These are phyloP conservation scores for Scenedesmus sp. DNA, from an alignment of 163 green algal genomes.

Conservation along the genomic window DNA sequence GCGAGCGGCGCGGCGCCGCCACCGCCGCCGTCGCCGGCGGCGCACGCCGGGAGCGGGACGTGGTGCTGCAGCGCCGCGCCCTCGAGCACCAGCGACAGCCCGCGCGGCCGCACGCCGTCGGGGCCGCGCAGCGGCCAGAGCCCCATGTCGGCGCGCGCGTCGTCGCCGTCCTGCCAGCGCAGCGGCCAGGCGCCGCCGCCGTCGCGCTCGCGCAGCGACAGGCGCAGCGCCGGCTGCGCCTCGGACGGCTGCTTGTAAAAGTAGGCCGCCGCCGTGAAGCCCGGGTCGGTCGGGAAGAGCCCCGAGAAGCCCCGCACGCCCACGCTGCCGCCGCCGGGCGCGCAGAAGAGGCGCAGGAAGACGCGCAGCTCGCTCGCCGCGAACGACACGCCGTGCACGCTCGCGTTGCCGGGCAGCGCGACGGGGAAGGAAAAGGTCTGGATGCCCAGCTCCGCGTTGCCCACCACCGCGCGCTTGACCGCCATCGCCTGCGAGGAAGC, in stretches of 20 bases:
- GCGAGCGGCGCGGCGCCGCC: no score
- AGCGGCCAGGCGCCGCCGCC: conserved; percentile 3
- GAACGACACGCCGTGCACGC: conserved; percentile 14
- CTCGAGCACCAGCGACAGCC: conserved; percentile 6
- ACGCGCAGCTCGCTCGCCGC: conserved; percentile 13
- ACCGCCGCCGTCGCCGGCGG: background rate
- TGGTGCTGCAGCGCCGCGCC: background rate
- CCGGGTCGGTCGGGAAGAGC: background rate
- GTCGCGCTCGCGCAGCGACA: conserved; percentile 5
- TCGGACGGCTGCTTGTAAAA: conserved; percentile 36
- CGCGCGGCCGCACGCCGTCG: background rate
- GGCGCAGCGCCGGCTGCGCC: background rate
- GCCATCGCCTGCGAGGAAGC: no score
- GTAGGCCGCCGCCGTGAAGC: conserved; percentile 16
- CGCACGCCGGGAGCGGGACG: background rate
- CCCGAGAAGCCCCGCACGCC: conserved; percentile 8
- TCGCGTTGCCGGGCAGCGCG: background rate
- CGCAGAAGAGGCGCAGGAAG: conserved; percentile 27
- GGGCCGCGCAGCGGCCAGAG: conserved; percentile 14
- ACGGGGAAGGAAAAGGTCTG: conserved; percentile 7
- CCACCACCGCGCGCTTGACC: no score
- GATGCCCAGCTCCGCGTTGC: conserved; percentile 16
- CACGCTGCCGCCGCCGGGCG: background rate
- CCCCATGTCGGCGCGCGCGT: conserved; percentile 14
- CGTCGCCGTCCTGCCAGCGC: conserved; percentile 8